Evolutionary conservation across 768 basidiomycete species (phyloP).

Genomic region (Kwoniella shandongensis): DNA sequence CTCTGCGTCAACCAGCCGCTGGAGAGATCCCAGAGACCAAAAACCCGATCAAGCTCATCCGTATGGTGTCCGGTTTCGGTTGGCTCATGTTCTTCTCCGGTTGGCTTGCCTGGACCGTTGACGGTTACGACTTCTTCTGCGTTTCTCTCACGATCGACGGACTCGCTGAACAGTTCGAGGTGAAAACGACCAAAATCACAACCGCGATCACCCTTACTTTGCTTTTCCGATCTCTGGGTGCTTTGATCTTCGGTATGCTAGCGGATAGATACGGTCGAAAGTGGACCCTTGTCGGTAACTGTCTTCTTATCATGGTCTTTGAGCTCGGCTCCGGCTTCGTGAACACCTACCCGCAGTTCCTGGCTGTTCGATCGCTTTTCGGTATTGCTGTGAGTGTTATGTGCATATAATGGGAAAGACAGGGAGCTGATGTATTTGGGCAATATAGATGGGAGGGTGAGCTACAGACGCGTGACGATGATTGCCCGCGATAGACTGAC

Average conservation of each 20-base stretch:
- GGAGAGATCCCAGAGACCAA: constrained; percentile 31
- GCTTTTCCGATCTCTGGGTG: constrained; percentile 73
- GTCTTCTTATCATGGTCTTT: constrained; percentile 68
- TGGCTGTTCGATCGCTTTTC: constrained; percentile 72
- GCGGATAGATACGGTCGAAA: constrained; percentile 89
- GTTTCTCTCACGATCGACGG: constrained; percentile 56
- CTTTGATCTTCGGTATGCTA: constrained; percentile 73
- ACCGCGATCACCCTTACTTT: constrained; percentile 78
- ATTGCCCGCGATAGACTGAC: no score
- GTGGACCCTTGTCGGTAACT: constrained; percentile 66
- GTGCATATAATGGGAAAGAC: no score
- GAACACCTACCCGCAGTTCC: constrained; percentile 72
- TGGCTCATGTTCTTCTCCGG: constrained; percentile 51
- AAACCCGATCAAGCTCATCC: constrained; percentile 48
- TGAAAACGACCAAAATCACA: constrained; percentile 40
- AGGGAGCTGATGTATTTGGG: no score
- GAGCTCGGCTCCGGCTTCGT: constrained; percentile 80
- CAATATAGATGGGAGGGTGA: constrained; percentile 51
- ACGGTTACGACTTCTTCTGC: constrained; percentile 82
- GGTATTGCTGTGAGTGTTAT: constrained; percentile 55
- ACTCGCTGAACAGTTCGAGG: constrained; percentile 47
- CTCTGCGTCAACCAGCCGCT: constrained; percentile 2
- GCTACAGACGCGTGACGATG: no score
- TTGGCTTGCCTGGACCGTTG: constrained; percentile 83
- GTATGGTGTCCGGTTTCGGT: constrained; percentile 44